These are phyloP conservation scores for Syzygium jambos DNA, from an alignment of 345 rosid genomes.

Conservation along the genomic window DNA sequence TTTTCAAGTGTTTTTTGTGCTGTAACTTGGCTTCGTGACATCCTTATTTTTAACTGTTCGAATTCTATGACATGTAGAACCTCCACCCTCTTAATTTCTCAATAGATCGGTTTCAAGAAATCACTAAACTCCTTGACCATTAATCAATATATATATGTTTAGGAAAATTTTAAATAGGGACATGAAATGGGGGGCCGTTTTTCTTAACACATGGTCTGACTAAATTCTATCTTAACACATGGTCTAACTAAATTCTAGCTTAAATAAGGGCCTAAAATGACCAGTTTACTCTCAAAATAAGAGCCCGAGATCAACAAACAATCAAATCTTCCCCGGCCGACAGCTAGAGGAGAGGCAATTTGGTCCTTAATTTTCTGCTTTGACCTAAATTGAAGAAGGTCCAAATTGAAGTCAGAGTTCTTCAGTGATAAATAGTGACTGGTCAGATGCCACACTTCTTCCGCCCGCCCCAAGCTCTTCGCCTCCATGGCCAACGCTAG, in stretches of 20 bases:
- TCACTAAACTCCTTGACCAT: neutral
- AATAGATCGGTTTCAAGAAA: neutral
- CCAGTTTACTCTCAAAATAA: accelerated
- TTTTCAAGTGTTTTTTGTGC: neutral
- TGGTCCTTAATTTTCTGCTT: neutral
- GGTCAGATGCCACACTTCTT: conserved; percentile 52
- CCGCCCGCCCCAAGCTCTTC: conserved; percentile 39
- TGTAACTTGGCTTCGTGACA: neutral
- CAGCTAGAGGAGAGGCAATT: accelerated
- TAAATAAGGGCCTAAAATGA: neutral
- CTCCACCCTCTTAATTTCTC: neutral
- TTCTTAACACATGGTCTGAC: accelerated
- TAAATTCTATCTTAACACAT: accelerated
- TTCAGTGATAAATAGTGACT: neutral
- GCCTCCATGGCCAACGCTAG: conserved; percentile 48
- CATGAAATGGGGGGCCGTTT: neutral
- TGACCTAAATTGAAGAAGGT: neutral
- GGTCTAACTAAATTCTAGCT: accelerated
- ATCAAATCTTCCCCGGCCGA: neutral
- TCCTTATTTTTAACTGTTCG: neutral
- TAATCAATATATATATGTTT: neutral
- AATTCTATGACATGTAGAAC: neutral
- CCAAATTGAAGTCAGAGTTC: neutral
- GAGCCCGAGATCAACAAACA: accelerated
- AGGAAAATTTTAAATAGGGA: accelerated